A percentile compares a stretch with the other conserved stretches of the same genome.
Evolutionary conservation across 1,284 basidiomycete species (phyloP).

Genomic region (Cronartium ribicola): DNA sequence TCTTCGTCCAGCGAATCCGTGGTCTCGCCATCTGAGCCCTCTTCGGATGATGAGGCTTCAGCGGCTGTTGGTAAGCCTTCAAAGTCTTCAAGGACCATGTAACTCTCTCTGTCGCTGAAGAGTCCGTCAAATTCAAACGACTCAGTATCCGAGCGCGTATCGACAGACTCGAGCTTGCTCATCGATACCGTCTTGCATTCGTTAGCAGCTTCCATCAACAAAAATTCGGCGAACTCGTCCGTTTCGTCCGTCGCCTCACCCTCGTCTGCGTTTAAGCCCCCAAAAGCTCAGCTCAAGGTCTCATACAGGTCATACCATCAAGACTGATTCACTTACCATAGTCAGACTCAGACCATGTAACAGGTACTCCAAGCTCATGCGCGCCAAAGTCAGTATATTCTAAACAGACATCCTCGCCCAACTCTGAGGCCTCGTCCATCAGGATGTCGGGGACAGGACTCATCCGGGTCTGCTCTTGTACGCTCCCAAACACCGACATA

Average conservation of each 20-base stretch:
- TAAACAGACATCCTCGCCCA: conserved; percentile 38
- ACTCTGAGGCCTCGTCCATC: conserved; percentile 27
- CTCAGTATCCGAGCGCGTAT: not conserved
- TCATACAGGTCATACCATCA: not conserved
- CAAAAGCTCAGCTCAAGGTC: too few relatives aligned
- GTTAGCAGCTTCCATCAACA: conserved; percentile 28
- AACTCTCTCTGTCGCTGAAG: not conserved
- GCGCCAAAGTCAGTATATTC: conserved; percentile 39
- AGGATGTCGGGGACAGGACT: not conserved
- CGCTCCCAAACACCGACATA: not conserved
- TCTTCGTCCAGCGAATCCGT: conserved; percentile 48
- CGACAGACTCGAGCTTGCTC: conserved; percentile 2
- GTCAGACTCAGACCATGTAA: conserved; percentile 41
- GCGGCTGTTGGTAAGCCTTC: not conserved
- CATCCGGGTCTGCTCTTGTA: not conserved
- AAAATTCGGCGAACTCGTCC: conserved; percentile 36
- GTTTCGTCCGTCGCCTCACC: conserved; percentile 15
- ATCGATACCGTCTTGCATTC: conserved; percentile 6
- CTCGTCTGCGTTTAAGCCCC: conserved; percentile 8
- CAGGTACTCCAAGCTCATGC: conserved; percentile 27
- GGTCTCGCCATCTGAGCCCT: conserved; percentile 46
- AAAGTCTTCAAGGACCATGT: conserved; percentile 33
- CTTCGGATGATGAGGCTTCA: not conserved
- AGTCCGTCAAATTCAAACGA: not conserved
- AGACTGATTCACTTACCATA: conserved; percentile 11